Evolutionary conservation across 2,329 filamentous ascomycete species (phyloP), one percentile per base, ranked within the genome.

Genomic region (Aureobasidium vineae): DNA sequence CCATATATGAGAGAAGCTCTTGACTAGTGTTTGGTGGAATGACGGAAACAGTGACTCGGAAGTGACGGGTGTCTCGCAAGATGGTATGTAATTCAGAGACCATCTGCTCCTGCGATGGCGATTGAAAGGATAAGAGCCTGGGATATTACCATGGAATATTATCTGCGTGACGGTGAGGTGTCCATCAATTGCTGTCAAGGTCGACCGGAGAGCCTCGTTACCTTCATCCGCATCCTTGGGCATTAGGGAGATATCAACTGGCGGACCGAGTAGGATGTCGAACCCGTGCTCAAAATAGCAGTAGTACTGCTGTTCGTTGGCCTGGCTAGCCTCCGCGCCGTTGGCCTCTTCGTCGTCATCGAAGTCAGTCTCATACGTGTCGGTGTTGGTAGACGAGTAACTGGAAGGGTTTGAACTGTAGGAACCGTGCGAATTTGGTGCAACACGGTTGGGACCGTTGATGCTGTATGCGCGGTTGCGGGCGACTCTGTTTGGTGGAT

Each of bases 261-360:
- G 89, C 36, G 88, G 87, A 0, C 94, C 96, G n/a, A 99, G 85
- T 5, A 98, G 83, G 11, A 97, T 85, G 76, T 99, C 95, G 74
- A 99, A 96, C 1, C 95, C 95, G 69, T 97, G 88, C 70, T 94
- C 90, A 75, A 97, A 99, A 76, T 99, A 99, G 76, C 98, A 98
- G 79, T 95, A 97, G 76, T 98, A 99, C 40, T 81, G 79, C 75
- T 96, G 92, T 43, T 81, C 78, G 75, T 96, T 91, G 4, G 87
- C 85, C 61, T 87, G 87, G 50, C 86, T 84, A 19, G 86, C 75
- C 3, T 80, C 84, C 67, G 85, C 85, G 26, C 85, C 82, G 40
- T 82, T 73, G 1, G 70, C 71, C 36, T 72, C 71, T 68, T 78
- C 75, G 38, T 83, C 81, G 7, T 75, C 74, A 23, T 80, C 80